Base-by-base conservation (phyloP, 306 rosid genomes). In the Rosa lucieae region DNA sequence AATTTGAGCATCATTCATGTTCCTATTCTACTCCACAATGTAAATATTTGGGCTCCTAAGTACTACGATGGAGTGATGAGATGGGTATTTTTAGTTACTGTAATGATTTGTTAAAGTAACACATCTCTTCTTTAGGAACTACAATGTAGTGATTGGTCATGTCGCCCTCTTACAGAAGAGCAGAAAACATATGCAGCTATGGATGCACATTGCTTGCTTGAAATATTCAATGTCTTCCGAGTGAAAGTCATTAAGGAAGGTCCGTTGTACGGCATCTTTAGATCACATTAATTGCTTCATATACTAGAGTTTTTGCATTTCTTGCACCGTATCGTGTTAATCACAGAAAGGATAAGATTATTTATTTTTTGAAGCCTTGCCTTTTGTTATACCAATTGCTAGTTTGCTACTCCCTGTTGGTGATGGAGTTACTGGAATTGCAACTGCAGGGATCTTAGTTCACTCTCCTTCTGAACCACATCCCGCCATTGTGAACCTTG, bases 101-200 rank as follows among this genome's bases (percentile, higher is more conserved):
- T 70, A 78, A 51, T 75, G 49, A 48, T 46, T 74, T 83, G 79
- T 84, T 88, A 76, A 85, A 82, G 77, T 48, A 82, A 84, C 79
- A 78, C 85, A 78, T 83, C 71, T 83, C 73, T 86, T 82, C 76
- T 86, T 79, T 89, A 92, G 98, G 99, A 94, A 83, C 99, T 92
- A 84, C 97, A 94, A 92, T 92, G 97, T 91, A 94, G 99, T 86
- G 99, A 94, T 84, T 94, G 99, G 99, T 94, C 99, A 67, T 72
- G 39, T 23, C 93, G 99, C 77, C 97, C 99, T 75, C 99, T 94
- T 80, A 86, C 99, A 72, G 97, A 92, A 84, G 97, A 86, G 82
- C 97, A 94, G 90, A 87, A 85, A 78, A 81, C 79, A 53, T 94
- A 91, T 78, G 99, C 99, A 76, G 93, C 99, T 56, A 78, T 85